Conservation (phyloP, 441 rosid species). For the Macaranga tanarius region DNA sequence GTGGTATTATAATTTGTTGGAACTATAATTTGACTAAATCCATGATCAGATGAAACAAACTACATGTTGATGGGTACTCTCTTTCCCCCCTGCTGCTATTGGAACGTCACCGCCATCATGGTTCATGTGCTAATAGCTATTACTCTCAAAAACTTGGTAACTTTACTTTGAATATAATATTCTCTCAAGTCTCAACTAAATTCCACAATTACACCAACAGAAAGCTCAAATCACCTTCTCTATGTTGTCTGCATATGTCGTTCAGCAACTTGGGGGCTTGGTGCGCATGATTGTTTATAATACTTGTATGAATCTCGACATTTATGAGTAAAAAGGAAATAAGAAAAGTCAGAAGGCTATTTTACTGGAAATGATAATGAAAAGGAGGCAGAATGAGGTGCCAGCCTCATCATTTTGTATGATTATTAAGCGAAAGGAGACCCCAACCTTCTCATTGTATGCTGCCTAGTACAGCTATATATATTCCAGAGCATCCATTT, state of each 20-base stretch:
- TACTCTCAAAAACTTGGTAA: not conserved
- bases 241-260: not conserved
- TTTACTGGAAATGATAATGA: constrained; percentile 4
- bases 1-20: not conserved
- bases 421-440: not conserved
- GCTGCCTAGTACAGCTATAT: not conserved
- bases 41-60: not conserved
- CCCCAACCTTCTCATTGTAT: not conserved
- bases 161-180: not conserved
- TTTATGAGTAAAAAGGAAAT: not conserved
- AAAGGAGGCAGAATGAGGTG: not conserved
- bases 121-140: not conserved
- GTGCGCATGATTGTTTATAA: not conserved
- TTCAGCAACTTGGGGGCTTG: not conserved
- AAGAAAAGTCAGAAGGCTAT: not conserved
- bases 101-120: not conserved
- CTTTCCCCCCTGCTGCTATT: not conserved
- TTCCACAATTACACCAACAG: not conserved
- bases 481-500: not conserved
- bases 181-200: not conserved
- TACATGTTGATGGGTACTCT: not conserved
- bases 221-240: not conserved
- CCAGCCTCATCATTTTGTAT: not conserved
- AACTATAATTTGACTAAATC: not conserved
- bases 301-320: not conserved